phyloP scores from a whole-genome alignment of 2,329 filamentous ascomycete genomes.

The Exophiala lecanii-corni region DNA sequence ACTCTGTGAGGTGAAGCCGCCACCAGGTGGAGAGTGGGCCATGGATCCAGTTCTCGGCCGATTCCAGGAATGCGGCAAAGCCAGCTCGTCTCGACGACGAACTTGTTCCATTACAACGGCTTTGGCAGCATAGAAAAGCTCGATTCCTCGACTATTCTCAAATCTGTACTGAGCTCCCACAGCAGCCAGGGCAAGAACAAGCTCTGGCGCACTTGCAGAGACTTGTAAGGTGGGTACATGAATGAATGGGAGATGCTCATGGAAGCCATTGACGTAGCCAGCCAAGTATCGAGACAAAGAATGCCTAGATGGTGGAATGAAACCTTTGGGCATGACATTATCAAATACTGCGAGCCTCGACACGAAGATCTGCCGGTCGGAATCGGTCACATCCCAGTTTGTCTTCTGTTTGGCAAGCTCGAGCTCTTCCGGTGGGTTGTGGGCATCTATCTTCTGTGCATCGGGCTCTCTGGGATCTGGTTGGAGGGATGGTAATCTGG shows the following conservation, averaged over 20 bases:
- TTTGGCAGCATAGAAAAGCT: conserved; percentile 55
- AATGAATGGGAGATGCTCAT: conserved; percentile 50
- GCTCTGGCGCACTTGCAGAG: conserved; percentile 42
- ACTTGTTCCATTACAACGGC: conserved; percentile 51
- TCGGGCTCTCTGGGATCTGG: conserved; percentile 43
- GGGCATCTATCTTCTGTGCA: conserved; percentile 28
- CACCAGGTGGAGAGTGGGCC: conserved; percentile 36
- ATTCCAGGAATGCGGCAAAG: conserved; percentile 40
- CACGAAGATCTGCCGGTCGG: conserved; percentile 42
- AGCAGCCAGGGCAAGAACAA: conserved; percentile 49
- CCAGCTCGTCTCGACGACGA: conserved; percentile 45
- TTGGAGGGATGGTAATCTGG: conserved; percentile 44
- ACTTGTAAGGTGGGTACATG: conserved; percentile 47
- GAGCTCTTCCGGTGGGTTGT: conserved; percentile 38
- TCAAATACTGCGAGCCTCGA: conserved; percentile 44
- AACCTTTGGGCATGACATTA: conserved; percentile 43
- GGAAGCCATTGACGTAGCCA: conserved; percentile 49
- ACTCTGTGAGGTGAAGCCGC: conserved; percentile 40
- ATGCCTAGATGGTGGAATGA: conserved; percentile 46
- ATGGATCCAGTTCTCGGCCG: conserved; percentile 35
- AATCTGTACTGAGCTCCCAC: conserved; percentile 47
- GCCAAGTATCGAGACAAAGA: conserved; percentile 47
- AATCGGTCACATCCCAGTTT: conserved; percentile 45
- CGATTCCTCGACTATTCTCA: conserved; percentile 48
- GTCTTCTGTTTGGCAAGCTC: conserved; percentile 33